Base-by-base conservation (phyloP, 2,329 filamentous ascomycete genomes). In the Chrysosphaeria jannelii region DNA sequence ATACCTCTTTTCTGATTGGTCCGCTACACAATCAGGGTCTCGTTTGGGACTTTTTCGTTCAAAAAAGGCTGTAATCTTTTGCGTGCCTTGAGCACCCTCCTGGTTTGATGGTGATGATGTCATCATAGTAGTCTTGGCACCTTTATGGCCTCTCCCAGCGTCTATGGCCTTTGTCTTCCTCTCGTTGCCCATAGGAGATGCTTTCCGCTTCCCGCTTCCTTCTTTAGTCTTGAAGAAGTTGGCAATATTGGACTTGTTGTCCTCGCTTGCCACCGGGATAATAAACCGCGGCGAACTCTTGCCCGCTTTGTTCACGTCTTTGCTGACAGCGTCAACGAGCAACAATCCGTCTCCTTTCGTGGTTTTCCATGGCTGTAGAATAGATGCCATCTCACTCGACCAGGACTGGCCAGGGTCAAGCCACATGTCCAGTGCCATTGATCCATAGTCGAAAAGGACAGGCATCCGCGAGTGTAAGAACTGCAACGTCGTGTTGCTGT, bases 381-480 rank as follows among this genome's bases (percentile, higher is more conserved):
- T 46, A 1, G 50, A 50, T 39, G 91, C 78, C 14, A 93, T 48
- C 26, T 85, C 70, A 24, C 51, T 53, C 3, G 59, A 67, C 81
- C 85, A 93, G 28, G 65, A 61, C 12, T 53, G 48, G 10, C 57
- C 45, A 0, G 76, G 76, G 38, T 91, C 71, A 10, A 93, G 51
- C 78, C 78, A 91, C 4, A 41, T 62, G 25, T 48, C 55, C 36
- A 90, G 51, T 8, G 51, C 57, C 2, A 71, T 55, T 1, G 68
- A 75, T 4, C 63, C 64, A 4, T 71, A 63, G 5, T 91, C 66
- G 1, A 97, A 42, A 14, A 93, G 72, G 5, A 90, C 81, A 0
- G 85, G 85, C 85, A 97, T 97, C 10, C 85, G 66, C 36, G 89
- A 70, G 39, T 97, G 85, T 10, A 97, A 50, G 33, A 90, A 93